Evolutionary conservation across 2,329 filamentous ascomycete genomes (phyloP), one percentile per base, ranked within the genome.

Genomic region (Thelonectria blattea): DNA sequence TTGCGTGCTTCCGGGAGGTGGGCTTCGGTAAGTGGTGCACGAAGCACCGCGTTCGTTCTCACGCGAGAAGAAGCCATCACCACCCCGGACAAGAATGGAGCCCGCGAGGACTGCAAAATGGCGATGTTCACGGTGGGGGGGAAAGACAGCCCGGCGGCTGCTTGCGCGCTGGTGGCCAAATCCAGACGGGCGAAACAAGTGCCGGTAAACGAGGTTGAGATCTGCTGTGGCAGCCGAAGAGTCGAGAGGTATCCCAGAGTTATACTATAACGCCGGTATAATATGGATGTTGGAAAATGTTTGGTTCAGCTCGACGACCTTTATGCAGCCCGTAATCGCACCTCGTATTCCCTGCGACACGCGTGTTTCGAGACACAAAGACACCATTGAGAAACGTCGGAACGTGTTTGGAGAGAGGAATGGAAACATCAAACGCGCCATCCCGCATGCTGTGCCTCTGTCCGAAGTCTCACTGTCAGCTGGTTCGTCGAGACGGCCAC

Each of bases 381-480:
- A 17, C 11, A 32, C 22, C n/a, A 24, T 10, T 14, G 27, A 48
- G 18, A 48, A 32, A 24, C 34, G 15, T 52, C 22, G 50, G 24
- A 53, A 37, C 22, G 17, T 48, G 52, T 48, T 60, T 60, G 52
- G 55, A 27, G 20, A 27, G 8, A 39, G n/a, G 45, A 30, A 37
- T 37, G 34, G 34, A 56, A 60, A 60, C 47, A 55, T 54, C 41
- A 56, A 55, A 58, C 50, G 45, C 15, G 34, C 15, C 50, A 37
- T 58, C 37, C 48, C 46, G 30, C 41, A 11, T 52, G 52, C 57
- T 60, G 57, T 50, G 57, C 45, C 50, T 53, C 56, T 24, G n/a
- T 32, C 17, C 43, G 46, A 30, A 10, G 24, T 49, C 53, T 56
- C 34, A 43, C 53, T 39, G 39, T 39, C 17, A 17, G 11, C 32